Evolutionary conservation across 2,329 filamentous ascomycete genomes (phyloP).

Genomic region (Epichloe bromicola): DNA sequence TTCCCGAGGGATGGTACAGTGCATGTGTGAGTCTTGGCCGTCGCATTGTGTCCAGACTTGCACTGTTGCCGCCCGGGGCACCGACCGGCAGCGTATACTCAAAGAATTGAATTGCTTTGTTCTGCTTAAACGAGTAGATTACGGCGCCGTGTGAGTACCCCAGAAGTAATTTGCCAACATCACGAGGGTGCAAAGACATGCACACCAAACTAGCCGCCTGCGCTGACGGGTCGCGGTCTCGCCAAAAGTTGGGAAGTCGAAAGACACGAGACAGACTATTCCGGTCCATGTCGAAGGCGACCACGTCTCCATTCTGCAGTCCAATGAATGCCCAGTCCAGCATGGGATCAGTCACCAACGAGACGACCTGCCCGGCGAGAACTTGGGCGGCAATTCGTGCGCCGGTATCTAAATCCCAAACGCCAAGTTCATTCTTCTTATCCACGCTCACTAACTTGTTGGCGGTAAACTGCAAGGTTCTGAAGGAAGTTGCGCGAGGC

Average conservation of each 20-base stretch:
- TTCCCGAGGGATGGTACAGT: conserved; percentile 89
- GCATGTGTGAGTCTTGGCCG: conserved; percentile 69
- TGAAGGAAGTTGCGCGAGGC: conserved; percentile 60
- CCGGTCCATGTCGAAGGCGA: conserved; percentile 88
- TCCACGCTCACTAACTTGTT: conserved; percentile 79
- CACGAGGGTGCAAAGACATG: conserved; percentile 75
- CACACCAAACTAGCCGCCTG: conserved; percentile 52
- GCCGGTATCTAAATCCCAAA: conserved; percentile 70
- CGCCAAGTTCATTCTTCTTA: conserved; percentile 67
- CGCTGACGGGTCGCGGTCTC: conserved; percentile 53
- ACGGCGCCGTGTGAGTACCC: conserved; percentile 83
- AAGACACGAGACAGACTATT: conserved; percentile 58
- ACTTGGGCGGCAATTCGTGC: conserved; percentile 55
- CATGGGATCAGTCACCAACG: conserved; percentile 71
- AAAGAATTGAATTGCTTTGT: conserved; percentile 63
- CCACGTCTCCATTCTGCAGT: conserved; percentile 67
- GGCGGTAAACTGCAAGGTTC: conserved; percentile 68
- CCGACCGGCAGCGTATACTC: conserved; percentile 71
- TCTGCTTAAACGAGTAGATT: conserved; percentile 91
- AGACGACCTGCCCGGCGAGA: conserved; percentile 62
- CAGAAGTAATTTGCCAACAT: conserved; percentile 82
- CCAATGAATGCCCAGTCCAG: conserved; percentile 90
- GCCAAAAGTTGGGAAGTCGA: conserved; percentile 79
- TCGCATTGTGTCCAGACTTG: conserved; percentile 46
- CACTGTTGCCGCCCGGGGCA: conserved; percentile 69